Percentiles rank a stretch among this genome's conserved stretches.
Evolutionary conservation across 768 basidiomycete species (phyloP).

Genomic region (Mycena amicta): DNA sequence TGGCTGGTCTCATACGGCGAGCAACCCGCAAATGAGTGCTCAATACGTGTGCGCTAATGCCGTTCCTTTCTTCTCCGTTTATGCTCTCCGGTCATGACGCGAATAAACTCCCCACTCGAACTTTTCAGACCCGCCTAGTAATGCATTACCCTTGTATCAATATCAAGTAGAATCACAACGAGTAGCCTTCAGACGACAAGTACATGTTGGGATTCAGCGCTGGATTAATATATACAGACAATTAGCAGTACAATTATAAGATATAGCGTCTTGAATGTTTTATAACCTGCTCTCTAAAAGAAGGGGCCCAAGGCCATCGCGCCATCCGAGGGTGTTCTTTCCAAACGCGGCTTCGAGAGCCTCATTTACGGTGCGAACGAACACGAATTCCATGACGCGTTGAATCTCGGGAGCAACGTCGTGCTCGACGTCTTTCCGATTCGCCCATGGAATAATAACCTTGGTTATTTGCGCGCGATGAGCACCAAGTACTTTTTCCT

Average conservation of each 20-base stretch:
- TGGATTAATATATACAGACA: background rate
- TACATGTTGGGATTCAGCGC: background rate
- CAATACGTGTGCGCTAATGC: slow-evolving; percentile 15
- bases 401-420: slow-evolving; percentile 78
- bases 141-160: background rate
- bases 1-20: slow-evolving; percentile 85
- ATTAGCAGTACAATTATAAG: background rate
- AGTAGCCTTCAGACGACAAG: background rate
- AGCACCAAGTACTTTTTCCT: slow-evolving; percentile 89
- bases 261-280: background rate
- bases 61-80: slow-evolving; percentile 4
- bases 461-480: slow-evolving; percentile 84
- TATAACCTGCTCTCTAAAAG: slow-evolving; percentile 58
- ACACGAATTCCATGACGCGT: slow-evolving; percentile 78
- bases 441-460: slow-evolving; percentile 82
- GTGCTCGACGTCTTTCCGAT: slow-evolving; percentile 85
- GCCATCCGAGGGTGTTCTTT: slow-evolving; percentile 66
- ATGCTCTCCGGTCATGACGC: background rate
- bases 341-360: slow-evolving; percentile 86
- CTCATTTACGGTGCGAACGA: slow-evolving; percentile 78
- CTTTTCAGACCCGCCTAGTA: slow-evolving; percentile 3
- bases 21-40: slow-evolving; percentile 55
- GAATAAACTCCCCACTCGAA: background rate
- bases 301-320: slow-evolving; percentile 42
- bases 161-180: background rate